Base-by-base conservation (phyloP, 78 protist species). In the Dictyostelium purpureum region DNA sequence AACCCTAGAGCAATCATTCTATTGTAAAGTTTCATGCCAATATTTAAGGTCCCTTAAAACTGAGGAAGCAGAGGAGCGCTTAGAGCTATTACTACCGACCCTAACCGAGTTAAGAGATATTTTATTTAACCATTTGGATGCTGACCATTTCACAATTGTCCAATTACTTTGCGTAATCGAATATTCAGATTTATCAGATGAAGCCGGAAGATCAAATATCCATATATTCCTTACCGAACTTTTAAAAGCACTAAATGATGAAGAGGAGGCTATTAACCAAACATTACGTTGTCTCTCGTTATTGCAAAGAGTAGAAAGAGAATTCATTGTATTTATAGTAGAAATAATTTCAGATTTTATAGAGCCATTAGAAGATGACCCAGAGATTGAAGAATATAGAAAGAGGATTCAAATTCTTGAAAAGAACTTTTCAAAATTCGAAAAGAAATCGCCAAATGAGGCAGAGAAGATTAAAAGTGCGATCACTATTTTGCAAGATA, bases 281-380 rank as follows among this genome's bases (percentile, higher is more conserved):
- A 37, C 54, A 19, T n/a, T 83, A 19, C 19, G 6, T 19, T 70
- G 47, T 24, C 59, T 83, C 19, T 70, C 91, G 6, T 14, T 19
- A n/a, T 45, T 83, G 4, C 57, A 73, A 12, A 18, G 42, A 28
- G 57, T 70, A 5, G 91, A 83, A 59, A 49, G 74, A n/a, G 81
- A 70, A 33, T 73, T 73, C 18, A 83, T 83, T 42, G 12, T 70
- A 28, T 31, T 35, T 6, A 59, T 83, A 6, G 91, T 83, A 1
- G 91, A 83, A 24, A 33, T 83, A 1, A 31, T 83, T 1, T 43
- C 56, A 1, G 91, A 83, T 73, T 51, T 73, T 19, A 70, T 83
- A 1, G 91, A 83, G 42, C 91, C 91, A 10, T 43, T 83, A 11
- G 91, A 83, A 18, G 78, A 73, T 2, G 91, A 83, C 21, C 75